phyloP scores from a whole-genome alignment of 2,329 filamentous ascomycete species.

The Fusarium domesticum region DNA sequence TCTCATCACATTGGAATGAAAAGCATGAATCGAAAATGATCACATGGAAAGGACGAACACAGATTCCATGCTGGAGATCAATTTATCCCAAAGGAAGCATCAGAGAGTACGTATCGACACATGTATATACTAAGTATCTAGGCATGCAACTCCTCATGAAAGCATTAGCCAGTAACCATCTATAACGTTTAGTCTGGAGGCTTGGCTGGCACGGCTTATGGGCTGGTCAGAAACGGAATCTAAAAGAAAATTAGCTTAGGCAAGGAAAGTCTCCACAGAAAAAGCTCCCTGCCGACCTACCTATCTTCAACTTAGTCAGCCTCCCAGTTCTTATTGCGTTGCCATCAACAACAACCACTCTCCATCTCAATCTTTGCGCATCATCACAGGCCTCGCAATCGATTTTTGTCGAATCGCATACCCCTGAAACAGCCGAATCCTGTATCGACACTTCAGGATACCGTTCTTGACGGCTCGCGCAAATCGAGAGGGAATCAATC shows the following conservation, averaged over 20 bases:
- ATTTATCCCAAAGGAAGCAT: too few species aligned
- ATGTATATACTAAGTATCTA: too few species aligned
- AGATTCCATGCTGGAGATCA: too few species aligned
- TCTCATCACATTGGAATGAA: too few species aligned
- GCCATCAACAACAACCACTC: conserved; percentile 23
- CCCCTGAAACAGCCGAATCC: conserved; percentile 7
- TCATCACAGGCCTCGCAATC: conserved; percentile 7
- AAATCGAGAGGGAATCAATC: conserved; percentile 20
- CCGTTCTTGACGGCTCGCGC: conserved; percentile 13
- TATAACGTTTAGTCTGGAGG: conserved; percentile 6
- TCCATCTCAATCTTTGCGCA: conserved; percentile 14
- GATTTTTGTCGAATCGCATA: conserved; percentile 2
- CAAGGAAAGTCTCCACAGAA: conserved; percentile 25
- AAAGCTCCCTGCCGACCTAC: conserved; percentile 30
- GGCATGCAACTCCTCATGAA: too few species aligned
- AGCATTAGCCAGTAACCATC: too few species aligned
- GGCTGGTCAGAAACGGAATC: neutral
- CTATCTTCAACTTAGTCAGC: conserved; percentile 14
- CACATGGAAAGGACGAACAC: too few species aligned
- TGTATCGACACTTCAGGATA: conserved; percentile 4
- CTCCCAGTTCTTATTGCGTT: conserved; percentile 14
- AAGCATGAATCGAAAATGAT: too few species aligned
- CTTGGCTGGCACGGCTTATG: too few species aligned
- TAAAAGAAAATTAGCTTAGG: conserved; percentile 8
- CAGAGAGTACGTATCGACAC: too few species aligned